Base-by-base conservation (phyloP, 2,329 filamentous ascomycete species). In the Phoma herbarum region DNA sequence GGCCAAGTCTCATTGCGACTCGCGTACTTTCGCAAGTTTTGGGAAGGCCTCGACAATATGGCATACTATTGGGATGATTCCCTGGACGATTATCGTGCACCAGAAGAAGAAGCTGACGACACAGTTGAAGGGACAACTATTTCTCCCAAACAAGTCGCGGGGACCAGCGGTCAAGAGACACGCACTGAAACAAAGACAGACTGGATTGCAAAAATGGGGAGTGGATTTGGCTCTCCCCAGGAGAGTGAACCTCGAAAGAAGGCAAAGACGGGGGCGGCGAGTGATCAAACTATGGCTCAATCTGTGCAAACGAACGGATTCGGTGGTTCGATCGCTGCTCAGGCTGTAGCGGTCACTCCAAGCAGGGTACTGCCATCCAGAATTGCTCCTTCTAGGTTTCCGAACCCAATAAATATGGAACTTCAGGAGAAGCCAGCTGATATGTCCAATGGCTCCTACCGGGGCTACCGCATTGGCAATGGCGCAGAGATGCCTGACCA, bases 61-160 rank as follows among this genome's bases (percentile, higher is more conserved):
- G 79, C 84, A 16, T 84, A 85, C 62, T 88, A 87, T 67, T 89
- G 86, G 86, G 86, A 89, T 67, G 79, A 78, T 37, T 86, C 82
- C 58, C 69, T 83, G 46, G 86, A 89, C 64, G 74, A 86, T 28
- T 87, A 87, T 69, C 81, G 80, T 41, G 70, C 75, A 18, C 68
- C 74, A 6, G 63, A 63, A 18, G 50, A 62, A 49, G 57, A 66
- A 28, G 53, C 61, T 33, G 61, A 49, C 22, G 22, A 39, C 45
- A 39, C 42, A n/a, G 44, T 23, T 51, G 44, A 33, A 14, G 50
- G 56, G 22, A 58, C 59, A 44, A 43, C 28, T 14, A 8, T 31
- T 39, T 35, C 48, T 20, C 45, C 33, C n/a, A 37, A 44, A 23
- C 37, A 42, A 41, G 41, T 33, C 11, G 37, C 55, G 49, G 45